Conservation (phyloP, 2,329 filamentous ascomycete genomes). For the Chaetomiaceae sp. region DNA sequence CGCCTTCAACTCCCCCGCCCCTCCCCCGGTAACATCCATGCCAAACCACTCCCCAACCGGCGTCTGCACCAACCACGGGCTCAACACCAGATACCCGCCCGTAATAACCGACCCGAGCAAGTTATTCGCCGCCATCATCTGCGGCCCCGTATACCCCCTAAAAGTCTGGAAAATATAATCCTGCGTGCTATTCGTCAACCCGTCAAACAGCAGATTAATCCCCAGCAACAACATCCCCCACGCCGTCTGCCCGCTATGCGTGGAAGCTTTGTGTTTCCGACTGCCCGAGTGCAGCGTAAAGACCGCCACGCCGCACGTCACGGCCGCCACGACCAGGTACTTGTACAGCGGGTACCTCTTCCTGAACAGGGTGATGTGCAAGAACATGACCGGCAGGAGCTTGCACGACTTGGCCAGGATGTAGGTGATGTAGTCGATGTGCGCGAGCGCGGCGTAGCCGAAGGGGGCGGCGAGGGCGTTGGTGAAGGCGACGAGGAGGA, state of each 20-base stretch:
- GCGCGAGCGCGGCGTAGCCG: slow-evolving; percentile 84
- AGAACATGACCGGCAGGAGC: slow-evolving; percentile 95
- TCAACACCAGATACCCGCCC: slow-evolving; percentile 67
- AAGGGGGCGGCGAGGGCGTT: slow-evolving; percentile 90
- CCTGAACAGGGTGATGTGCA: slow-evolving; percentile 89
- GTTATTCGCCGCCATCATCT: slow-evolving; percentile 99
- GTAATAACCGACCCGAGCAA: slow-evolving; percentile 79
- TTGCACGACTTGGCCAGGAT: slow-evolving; percentile 98
- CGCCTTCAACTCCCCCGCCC: slow-evolving; percentile 71
- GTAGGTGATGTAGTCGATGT: slow-evolving; percentile 98
- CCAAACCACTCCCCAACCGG: slow-evolving; percentile 61
- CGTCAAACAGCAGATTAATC: slow-evolving; percentile 92
- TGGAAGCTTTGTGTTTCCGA: slow-evolving; percentile 38
- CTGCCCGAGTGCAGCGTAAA: slow-evolving; percentile 82
- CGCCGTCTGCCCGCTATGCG: slow-evolving; percentile 53
- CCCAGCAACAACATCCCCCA: slow-evolving; percentile 81
- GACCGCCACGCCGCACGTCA: slow-evolving; percentile 87
- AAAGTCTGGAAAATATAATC: slow-evolving; percentile 86
- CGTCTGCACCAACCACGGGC: slow-evolving; percentile 73
- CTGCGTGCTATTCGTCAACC: slow-evolving; percentile 92
- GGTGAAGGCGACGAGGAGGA: slow-evolving; percentile 81
- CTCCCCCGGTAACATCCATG: slow-evolving; percentile 55
- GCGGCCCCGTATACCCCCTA: slow-evolving; percentile 78
- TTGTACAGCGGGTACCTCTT: slow-evolving; percentile 91
- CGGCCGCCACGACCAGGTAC: slow-evolving; percentile 86